Evolutionary conservation across 768 basidiomycete genomes (phyloP), one percentile per base, ranked within the genome.

Genomic region (Coprinopsis marcescibilis): DNA sequence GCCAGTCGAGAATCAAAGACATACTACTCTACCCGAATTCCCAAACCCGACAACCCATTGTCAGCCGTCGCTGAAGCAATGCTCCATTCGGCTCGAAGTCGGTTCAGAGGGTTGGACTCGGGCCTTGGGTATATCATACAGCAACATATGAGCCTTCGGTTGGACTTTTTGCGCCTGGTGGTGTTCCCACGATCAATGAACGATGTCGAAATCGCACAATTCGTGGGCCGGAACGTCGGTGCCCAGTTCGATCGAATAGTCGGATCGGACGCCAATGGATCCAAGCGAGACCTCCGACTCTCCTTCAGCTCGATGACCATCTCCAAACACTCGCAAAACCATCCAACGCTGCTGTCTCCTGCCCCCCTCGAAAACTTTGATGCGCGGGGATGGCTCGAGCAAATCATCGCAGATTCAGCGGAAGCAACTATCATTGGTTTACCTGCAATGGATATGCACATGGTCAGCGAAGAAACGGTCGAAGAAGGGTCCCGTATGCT

Each of bases 41-140:
- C 85, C 4, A 83, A 78, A 56, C 85, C 85, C 5, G 83, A 83
- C 42, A 90, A 89, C 52, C 82, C 89, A 1, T 68, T 93, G 13
- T 88, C 87, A 1, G 79, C 85, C 11, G 88, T 92, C n/a, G 89
- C 90, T 1, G 80, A 86, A 52, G 86, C 89, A 24, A 87, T 91
- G 80, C 62, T 92, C 30, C 70, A 76, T 45, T 85, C 87, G 0
- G 85, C 89, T 21, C 76, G 80, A 33, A 80, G 69, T 34, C 77
- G 80, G 17, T 77, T 89, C 62, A 82, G 77, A 53, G 87, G 88
- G 63, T 71, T 74, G 12, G 85, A 84, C 48, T 63, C 67, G 7
- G 75, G 68, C 1, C 61, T 85, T 6, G 75, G 76, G 4, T 81
- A 83, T 52, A 65, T 76, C 13, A 78, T 93, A 50, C 69, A 73